Percentiles rank a stretch among this genome's conserved stretches.
Evolutionary conservation across 108 stramenopile species (phyloP).

Genomic region (Skeletonema potamos): DNA sequence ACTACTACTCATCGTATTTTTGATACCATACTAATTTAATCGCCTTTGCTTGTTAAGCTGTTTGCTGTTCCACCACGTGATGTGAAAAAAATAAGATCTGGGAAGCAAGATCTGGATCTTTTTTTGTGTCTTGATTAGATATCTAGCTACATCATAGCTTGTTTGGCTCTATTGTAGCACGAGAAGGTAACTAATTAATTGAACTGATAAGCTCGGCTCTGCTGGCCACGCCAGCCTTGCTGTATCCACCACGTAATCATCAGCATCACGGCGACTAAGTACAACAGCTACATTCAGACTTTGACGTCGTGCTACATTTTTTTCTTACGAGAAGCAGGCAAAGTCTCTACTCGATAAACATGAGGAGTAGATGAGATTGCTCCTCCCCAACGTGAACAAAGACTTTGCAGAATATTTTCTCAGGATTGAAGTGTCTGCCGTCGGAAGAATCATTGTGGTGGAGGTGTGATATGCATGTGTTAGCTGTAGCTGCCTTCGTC

Average conservation of each 20-base stretch:
- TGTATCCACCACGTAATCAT: background rate
- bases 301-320: slow-evolving; percentile 54
- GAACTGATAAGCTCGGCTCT: no score
- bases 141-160: no score
- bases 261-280: background rate
- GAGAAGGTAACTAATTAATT: no score
- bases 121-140: no score
- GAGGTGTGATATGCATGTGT: slow-evolving; percentile 54
- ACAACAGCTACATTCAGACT: slow-evolving; percentile 41
- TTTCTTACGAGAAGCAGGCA: slow-evolving; percentile 52
- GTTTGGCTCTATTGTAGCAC: no score
- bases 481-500: slow-evolving; percentile 47
- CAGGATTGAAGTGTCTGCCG: background rate
- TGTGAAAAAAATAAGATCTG: no score
- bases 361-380: slow-evolving; percentile 7
- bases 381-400: background rate
- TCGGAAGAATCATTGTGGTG: slow-evolving; percentile 29
- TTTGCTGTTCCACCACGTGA: background rate
- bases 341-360: slow-evolving; percentile 14
- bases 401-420: background rate
- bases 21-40: background rate
- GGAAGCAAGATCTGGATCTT: no score
- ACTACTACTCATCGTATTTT: background rate
- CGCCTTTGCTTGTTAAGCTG: background rate
- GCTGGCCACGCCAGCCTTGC: no score